phyloP scores from a whole-genome alignment of 352 stramenopile species.

The Aphanomyces euteiches region DNA sequence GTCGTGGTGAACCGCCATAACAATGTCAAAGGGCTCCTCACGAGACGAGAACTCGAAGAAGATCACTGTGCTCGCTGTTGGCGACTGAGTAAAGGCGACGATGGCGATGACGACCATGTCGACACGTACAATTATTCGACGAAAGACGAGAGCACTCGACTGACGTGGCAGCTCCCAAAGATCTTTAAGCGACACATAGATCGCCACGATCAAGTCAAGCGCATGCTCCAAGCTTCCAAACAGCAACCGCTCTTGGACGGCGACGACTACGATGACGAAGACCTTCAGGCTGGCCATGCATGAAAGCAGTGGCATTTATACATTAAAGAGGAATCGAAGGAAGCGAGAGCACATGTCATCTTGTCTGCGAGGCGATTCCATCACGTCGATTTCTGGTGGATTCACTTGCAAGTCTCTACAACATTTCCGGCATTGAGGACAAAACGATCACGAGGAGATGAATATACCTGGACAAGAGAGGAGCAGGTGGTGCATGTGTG shows the following conservation, averaged over 20 bases:
- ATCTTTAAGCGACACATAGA: slow-evolving; percentile 56
- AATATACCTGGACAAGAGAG: background rate
- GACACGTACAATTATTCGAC: slow-evolving; percentile 70
- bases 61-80: slow-evolving; percentile 77
- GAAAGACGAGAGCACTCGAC: slow-evolving; percentile 42
- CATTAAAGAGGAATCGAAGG: slow-evolving; percentile 83
- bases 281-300: background rate
- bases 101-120: slow-evolving; percentile 47
- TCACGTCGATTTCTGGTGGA: slow-evolving; percentile 69
- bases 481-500: slow-evolving; percentile 39
- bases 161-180: slow-evolving; percentile 51
- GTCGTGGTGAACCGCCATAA: slow-evolving; percentile 90
- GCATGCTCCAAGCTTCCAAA: slow-evolving; percentile 38
- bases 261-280: slow-evolving; percentile 11
- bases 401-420: slow-evolving; percentile 64
- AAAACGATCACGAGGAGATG: background rate
- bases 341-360: slow-evolving; percentile 79
- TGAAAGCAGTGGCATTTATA: slow-evolving; percentile 35
- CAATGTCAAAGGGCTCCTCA: slow-evolving; percentile 88
- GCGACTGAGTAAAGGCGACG: slow-evolving; percentile 38
- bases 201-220: slow-evolving; percentile 72
- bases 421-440: background rate
- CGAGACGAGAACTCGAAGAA: slow-evolving; percentile 73
- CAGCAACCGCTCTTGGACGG: slow-evolving; percentile 10
- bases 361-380: slow-evolving; percentile 65